Base-by-base conservation (phyloP, 78 protist genomes). In the Polysphondylium violaceum region DNA sequence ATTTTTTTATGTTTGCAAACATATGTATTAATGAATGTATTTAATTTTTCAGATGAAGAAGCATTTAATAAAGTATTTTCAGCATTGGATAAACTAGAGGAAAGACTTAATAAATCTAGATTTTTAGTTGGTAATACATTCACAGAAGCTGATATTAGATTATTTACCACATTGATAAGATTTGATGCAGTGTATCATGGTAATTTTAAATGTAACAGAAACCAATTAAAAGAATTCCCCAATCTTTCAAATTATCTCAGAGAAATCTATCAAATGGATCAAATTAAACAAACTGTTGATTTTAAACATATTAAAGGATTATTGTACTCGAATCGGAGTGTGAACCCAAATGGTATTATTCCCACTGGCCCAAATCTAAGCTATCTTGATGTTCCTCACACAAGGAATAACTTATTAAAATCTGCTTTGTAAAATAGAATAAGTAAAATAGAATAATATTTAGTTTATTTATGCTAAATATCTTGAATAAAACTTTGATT, bases 71-170 rank as follows among this genome's bases (percentile, higher is more conserved):
- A 23, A n/a, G 61, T 97, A 36, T 95, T 92, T 64, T n/a, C 21
- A 21, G 0, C 91, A 23, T 59, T 97, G 25, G 97, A 95, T 33
- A 1, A 31, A 53, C 38, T 79, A 1, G 98, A 97, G 55, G 90
- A 65, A 19, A 67, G 36, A 44, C 88, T 97, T 25, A 0, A 63
- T 33, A 63, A 2, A 21, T 64, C 38, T 33, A 40, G 96, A 19
- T 94, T 61, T 47, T 63, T 95, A 2, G 0, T 64, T 2, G 95
- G 97, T 44, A 71, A 75, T 44, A 21, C 1, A 25, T 44, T 97
- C 14, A 94, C 98, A 14, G 95, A 88, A 53, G 95, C 95, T 17
- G 98, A 97, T 79, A 21, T 97, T 3, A 94, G 97, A 29, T 64
- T 93, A 25, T 97, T 78, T 41, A 44, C 69, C 35, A 97, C 98